Conservation (phyloP, 768 basidiomycete genomes). For the Tephrocybe sp. region DNA sequence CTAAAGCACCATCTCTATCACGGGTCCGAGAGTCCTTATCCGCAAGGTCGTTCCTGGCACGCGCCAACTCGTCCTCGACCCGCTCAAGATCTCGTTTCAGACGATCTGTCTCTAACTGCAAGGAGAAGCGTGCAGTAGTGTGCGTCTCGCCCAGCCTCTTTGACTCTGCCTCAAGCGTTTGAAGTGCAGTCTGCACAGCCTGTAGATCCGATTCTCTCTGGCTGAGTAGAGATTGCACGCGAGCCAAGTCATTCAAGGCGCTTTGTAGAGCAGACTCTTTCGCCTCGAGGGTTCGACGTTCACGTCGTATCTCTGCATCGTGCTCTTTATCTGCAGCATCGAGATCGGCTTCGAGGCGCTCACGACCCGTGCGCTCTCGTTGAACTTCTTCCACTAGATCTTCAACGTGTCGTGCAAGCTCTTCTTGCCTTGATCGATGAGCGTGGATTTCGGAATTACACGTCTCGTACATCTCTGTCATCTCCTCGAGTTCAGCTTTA, state of each 20-base stretch:
- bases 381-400: slow-evolving; percentile 64
- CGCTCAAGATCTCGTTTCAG: slow-evolving; percentile 81
- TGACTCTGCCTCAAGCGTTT: slow-evolving; percentile 69
- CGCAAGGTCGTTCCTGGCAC: slow-evolving; percentile 66
- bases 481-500: slow-evolving; percentile 66
- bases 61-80: slow-evolving; percentile 73
- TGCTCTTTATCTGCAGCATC: slow-evolving; percentile 58
- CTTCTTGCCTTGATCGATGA: slow-evolving; percentile 71
- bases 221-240: slow-evolving; percentile 58
- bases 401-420: slow-evolving; percentile 71
- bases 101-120: slow-evolving; percentile 88
- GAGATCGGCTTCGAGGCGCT: slow-evolving; percentile 51
- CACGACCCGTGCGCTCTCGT: slow-evolving; percentile 53
- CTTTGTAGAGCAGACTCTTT: slow-evolving; percentile 68
- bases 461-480: slow-evolving; percentile 62
- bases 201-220: slow-evolving; percentile 76
- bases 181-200: slow-evolving; percentile 70
- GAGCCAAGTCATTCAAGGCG: slow-evolving; percentile 59
- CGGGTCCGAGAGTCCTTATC: slow-evolving; percentile 62
- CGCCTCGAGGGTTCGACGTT: slow-evolving; percentile 63
- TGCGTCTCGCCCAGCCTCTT: slow-evolving; percentile 82
- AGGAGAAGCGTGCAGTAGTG: slow-evolving; percentile 76
- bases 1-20: slow-evolving; percentile 70
- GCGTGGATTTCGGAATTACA: slow-evolving; percentile 61
- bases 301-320: slow-evolving; percentile 56